Evolutionary conservation across 2,329 filamentous ascomycete genomes (phyloP).

Genomic region (Biscogniauxia mediterranea): DNA sequence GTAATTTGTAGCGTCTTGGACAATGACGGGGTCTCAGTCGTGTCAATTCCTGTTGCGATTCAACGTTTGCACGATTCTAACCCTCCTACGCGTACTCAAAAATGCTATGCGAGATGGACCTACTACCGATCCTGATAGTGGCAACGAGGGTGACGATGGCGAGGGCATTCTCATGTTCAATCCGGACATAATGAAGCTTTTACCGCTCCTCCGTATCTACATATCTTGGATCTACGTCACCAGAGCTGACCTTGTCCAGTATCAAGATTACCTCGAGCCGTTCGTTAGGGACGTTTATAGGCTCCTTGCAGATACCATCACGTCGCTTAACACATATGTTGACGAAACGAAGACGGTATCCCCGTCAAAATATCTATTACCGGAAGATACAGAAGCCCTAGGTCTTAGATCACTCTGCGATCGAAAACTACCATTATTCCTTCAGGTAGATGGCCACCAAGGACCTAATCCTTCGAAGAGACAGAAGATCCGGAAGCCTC

Average conservation of each 20-base stretch:
- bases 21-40: slow-evolving; percentile 43
- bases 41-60: slow-evolving; percentile 70
- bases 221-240: slow-evolving; percentile 52
- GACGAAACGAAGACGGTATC: slow-evolving; percentile 35
- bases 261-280: slow-evolving; percentile 43
- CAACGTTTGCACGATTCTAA: slow-evolving; percentile 74
- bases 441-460: slow-evolving; percentile 21
- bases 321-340: slow-evolving; percentile 46
- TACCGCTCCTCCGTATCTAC: slow-evolving; percentile 53
- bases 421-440: slow-evolving; percentile 28
- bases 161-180: slow-evolving; percentile 34
- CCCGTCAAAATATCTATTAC: slow-evolving; percentile 48
- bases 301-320: slow-evolving; percentile 46
- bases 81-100: slow-evolving; percentile 67
- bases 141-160: slow-evolving; percentile 19
- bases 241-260: slow-evolving; percentile 45
- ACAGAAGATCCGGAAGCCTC: slow-evolving; percentile 40
- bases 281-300: slow-evolving; percentile 47
- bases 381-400: slow-evolving; percentile 43
- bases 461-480: slow-evolving; percentile 30
- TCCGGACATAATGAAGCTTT: slow-evolving; percentile 40
- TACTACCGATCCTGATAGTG: slow-evolving; percentile 23
- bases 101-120: slow-evolving; percentile 61
- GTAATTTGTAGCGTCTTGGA: slow-evolving; percentile 43
- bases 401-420: slow-evolving; percentile 30